Percentiles rank a stretch among this genome's conserved stretches.
phyloP scores from a whole-genome alignment of 352 stramenopile species.

The Phytophthora fragariaefolia region DNA sequence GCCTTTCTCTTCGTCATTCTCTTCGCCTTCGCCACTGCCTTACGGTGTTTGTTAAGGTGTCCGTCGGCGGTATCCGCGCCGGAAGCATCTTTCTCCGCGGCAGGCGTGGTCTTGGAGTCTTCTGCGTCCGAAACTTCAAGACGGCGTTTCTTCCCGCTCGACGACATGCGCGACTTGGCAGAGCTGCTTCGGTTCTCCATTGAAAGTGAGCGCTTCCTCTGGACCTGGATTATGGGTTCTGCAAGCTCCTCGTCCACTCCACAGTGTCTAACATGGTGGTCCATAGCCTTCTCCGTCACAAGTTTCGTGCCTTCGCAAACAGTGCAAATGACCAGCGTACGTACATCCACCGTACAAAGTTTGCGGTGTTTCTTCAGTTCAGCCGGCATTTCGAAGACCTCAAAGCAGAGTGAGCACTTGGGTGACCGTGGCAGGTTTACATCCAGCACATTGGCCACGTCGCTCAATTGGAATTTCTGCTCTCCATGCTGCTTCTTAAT shows the following conservation, averaged over 20 bases:
- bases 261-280: constrained; percentile 51
- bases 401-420: constrained; percentile 70
- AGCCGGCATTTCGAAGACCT: constrained; percentile 39
- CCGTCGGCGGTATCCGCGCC: neutral
- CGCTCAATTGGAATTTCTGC: constrained; percentile 51
- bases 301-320: constrained; percentile 59
- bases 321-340: constrained; percentile 49
- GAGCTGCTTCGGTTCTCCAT: constrained; percentile 2
- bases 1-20: constrained; percentile 27
- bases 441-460: constrained; percentile 66
- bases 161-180: neutral
- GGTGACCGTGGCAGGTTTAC: constrained; percentile 47
- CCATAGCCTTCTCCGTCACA: constrained; percentile 47
- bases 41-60: neutral
- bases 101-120: constrained; percentile 3
- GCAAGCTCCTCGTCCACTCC: constrained; percentile 21
- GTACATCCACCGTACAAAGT: constrained; percentile 44
- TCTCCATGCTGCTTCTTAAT: constrained; percentile 29
- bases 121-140: constrained; percentile 15
- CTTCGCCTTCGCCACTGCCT: constrained; percentile 2
- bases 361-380: constrained; percentile 59
- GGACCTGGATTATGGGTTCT: constrained; percentile 25
- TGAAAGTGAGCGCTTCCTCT: constrained; percentile 40
- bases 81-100: neutral
- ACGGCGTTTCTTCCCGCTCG: constrained; percentile 23